phyloP scores from a whole-genome alignment of 805 yeast genomes.

The Trichomonascus vanleenenianus region DNA sequence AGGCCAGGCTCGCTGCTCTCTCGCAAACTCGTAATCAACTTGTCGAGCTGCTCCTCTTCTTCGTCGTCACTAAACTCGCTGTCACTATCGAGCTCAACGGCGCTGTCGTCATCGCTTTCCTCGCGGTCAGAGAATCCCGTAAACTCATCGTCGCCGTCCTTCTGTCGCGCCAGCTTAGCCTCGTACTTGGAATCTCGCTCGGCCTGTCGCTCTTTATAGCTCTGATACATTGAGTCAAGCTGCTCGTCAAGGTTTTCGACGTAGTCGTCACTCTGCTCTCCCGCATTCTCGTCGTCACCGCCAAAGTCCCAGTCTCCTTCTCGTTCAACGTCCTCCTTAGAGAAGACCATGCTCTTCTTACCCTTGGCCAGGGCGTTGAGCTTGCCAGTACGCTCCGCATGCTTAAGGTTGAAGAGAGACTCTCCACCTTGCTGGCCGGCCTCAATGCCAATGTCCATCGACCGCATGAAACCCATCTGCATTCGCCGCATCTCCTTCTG shows the following conservation, averaged over 20 bases:
- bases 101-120: conserved; percentile 18
- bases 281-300: conserved; percentile 30
- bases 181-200: conserved; percentile 40
- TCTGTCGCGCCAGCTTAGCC: conserved; percentile 40
- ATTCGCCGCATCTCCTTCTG: conserved; percentile 83
- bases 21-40: conserved; percentile 15
- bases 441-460: conserved; percentile 87
- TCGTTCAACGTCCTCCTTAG: conserved; percentile 20
- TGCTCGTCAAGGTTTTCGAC: conserved; percentile 61
- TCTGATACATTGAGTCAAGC: conserved; percentile 72
- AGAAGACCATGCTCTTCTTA: conserved; percentile 40
- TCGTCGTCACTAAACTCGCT: conserved; percentile 8
- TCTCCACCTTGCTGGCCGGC: conserved; percentile 68
- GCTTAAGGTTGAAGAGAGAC: conserved; percentile 69
- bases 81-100: conserved; percentile 6
- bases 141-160: conserved; percentile 19
- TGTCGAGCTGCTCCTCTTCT: conserved; percentile 10
- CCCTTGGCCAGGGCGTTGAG: conserved; percentile 68
- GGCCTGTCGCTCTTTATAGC: conserved; percentile 44
- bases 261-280: conserved; percentile 21
- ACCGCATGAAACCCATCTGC: conserved; percentile 95
- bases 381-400: conserved; percentile 85
- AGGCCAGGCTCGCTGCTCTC: conserved; percentile 18
- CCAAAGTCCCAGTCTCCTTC: conserved; percentile 25
- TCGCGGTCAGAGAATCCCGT: conserved; percentile 28